A percentile compares a stretch with the other conserved stretches of the same genome.
phyloP scores from a whole-genome alignment of 2,329 filamentous ascomycete genomes.

The Pseudocercospora cruenta region DNA sequence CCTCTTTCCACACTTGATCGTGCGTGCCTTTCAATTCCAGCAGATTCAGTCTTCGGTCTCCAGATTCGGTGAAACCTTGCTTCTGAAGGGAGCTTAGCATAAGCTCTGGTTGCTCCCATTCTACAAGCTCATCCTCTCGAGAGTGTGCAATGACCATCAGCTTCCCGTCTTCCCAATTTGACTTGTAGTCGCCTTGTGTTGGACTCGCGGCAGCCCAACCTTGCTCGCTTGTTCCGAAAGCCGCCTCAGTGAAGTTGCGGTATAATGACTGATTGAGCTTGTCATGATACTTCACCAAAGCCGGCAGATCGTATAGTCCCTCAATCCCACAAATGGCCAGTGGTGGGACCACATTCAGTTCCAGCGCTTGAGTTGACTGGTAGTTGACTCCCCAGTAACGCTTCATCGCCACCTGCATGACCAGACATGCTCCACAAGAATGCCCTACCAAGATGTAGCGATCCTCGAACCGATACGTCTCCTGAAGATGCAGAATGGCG shows the following conservation, averaged over 20 bases:
- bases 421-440: slow-evolving; percentile 66
- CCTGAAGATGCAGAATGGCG: slow-evolving; percentile 57
- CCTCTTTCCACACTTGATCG: slow-evolving; percentile 66
- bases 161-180: slow-evolving; percentile 45
- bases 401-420: slow-evolving; percentile 62
- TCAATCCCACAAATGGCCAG: slow-evolving; percentile 63
- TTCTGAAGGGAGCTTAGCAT: slow-evolving; percentile 57
- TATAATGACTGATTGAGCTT: slow-evolving; percentile 56
- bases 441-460: slow-evolving; percentile 64
- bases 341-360: slow-evolving; percentile 44
- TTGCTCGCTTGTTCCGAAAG: slow-evolving; percentile 60
- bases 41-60: slow-evolving; percentile 41
- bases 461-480: slow-evolving; percentile 48
- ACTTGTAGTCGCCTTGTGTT: slow-evolving; percentile 48
- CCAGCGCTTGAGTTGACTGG: slow-evolving; percentile 32
- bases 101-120: slow-evolving; percentile 60
- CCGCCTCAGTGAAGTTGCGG: slow-evolving; percentile 58
- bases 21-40: slow-evolving; percentile 62
- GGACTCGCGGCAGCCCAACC: slow-evolving; percentile 63
- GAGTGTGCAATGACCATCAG: slow-evolving; percentile 52
- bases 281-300: slow-evolving; percentile 52
- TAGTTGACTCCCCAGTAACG: slow-evolving; percentile 40
- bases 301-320: slow-evolving; percentile 68
- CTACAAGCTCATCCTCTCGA: slow-evolving; percentile 53
- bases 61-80: slow-evolving; percentile 44